A percentile compares a stretch with the other conserved stretches of the same genome.
These are phyloP conservation scores for Camelina laxa DNA, from an alignment of 345 rosid species.

Conservation along the genomic window DNA sequence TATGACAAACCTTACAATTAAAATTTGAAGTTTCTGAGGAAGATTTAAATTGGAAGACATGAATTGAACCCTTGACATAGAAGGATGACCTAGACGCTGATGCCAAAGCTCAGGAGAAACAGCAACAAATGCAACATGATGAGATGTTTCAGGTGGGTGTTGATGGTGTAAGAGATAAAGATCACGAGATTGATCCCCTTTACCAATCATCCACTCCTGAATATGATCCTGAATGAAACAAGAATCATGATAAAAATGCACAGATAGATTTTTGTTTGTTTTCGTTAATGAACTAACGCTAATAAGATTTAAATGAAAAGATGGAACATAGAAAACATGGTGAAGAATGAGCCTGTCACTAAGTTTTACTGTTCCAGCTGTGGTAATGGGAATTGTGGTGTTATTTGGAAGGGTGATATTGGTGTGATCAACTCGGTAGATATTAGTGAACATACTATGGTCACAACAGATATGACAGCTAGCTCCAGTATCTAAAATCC, in stretches of 20 bases:
- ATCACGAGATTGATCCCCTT: not conserved
- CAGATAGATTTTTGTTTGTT: not conserved
- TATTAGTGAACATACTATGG: not conserved
- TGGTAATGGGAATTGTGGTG: not conserved
- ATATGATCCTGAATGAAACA: not conserved
- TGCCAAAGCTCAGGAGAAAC: not conserved
- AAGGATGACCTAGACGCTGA: not conserved
- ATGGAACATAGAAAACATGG: not conserved
- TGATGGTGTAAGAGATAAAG: not conserved
- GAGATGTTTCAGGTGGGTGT: not conserved
- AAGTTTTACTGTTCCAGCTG: not conserved
- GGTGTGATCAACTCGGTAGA: not conserved
- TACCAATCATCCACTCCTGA: constrained; percentile 4
- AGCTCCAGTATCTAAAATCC: not conserved
- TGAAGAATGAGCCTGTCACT: not conserved
- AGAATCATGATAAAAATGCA: not conserved
- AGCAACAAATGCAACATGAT: not conserved
- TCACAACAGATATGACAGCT: not conserved
- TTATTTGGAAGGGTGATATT: not conserved
- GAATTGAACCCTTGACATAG: not conserved
- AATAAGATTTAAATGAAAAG: not conserved
- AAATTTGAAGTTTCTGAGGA: not conserved
- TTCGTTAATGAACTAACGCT: not conserved
- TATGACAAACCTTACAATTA: no score
- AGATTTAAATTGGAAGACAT: not conserved